Evolutionary conservation across 2,329 filamentous ascomycete genomes (phyloP).

Genomic region (Botrytis paeoniae): DNA sequence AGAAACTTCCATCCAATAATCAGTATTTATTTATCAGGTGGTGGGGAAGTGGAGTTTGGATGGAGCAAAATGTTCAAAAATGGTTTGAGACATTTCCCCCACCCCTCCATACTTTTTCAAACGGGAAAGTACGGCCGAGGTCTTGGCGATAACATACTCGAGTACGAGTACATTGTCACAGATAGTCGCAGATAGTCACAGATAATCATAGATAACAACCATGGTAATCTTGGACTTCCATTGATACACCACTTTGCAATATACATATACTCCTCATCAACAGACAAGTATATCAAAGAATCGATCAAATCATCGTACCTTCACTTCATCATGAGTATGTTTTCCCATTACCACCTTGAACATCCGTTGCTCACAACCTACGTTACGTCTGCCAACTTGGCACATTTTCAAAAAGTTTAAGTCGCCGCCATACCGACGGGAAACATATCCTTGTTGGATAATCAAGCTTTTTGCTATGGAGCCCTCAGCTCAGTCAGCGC

Average conservation of each 20-base stretch:
- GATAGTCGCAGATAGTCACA: not conserved
- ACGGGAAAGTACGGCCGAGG: constrained; percentile 2
- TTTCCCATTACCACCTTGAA: not conserved
- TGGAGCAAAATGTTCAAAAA: not conserved
- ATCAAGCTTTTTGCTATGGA: not conserved
- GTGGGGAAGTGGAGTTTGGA: not conserved
- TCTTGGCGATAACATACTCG: not conserved
- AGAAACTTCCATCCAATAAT: not conserved
- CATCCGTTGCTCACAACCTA: not conserved
- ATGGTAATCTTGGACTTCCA: not conserved
- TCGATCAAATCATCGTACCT: not conserved
- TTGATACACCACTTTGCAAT: not conserved
- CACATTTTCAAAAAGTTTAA: not conserved
- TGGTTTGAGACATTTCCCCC: not conserved
- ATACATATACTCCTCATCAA: not conserved
- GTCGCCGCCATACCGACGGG: not conserved
- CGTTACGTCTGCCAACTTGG: not conserved
- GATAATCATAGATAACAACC: not conserved
- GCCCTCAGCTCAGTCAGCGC: not conserved
- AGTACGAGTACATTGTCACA: not conserved
- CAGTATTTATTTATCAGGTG: not conserved
- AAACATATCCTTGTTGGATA: not conserved
- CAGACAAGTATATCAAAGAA: not conserved
- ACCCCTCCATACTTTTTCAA: not conserved
- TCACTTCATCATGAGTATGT: not conserved